phyloP scores from a whole-genome alignment of 768 basidiomycete genomes.

The Lactifluus subvellereus region DNA sequence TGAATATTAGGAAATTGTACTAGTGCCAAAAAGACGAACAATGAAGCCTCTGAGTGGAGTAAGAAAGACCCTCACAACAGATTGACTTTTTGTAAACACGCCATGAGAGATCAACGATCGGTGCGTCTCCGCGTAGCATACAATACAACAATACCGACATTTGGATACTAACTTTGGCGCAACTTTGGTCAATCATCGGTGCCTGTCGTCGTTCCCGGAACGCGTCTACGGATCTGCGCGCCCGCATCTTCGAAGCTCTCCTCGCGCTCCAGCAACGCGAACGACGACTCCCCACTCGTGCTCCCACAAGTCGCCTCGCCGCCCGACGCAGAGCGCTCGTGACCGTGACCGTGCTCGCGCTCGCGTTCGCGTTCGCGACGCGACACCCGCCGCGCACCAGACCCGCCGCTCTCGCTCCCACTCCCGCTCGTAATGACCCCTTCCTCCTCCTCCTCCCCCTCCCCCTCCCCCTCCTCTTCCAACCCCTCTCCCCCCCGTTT shows the following conservation, averaged over 20 bases:
- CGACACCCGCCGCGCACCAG: background rate
- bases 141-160: background rate
- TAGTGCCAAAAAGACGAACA: slow-evolving; percentile 7
- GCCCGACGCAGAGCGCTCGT: slow-evolving; percentile 2
- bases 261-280: slow-evolving; percentile 27
- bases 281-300: slow-evolving; percentile 32
- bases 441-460: slow-evolving; percentile 8
- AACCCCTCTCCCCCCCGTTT: background rate
- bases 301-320: slow-evolving; percentile 2
- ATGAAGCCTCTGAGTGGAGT: background rate
- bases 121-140: background rate
- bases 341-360: background rate
- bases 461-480: slow-evolving; percentile 2
- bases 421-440: background rate
- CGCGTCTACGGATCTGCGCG: slow-evolving; percentile 20
- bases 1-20: slow-evolving; percentile 5
- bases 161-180: background rate
- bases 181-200: slow-evolving; percentile 4
- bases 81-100: background rate
- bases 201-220: slow-evolving; percentile 2
- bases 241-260: slow-evolving; percentile 23
- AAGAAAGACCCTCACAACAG: too few species aligned
- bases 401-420: background rate
- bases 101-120: background rate
- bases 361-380: background rate